Evolutionary conservation across 208 protist genomes (phyloP).

Genomic region (Leishmania guyanensis): DNA sequence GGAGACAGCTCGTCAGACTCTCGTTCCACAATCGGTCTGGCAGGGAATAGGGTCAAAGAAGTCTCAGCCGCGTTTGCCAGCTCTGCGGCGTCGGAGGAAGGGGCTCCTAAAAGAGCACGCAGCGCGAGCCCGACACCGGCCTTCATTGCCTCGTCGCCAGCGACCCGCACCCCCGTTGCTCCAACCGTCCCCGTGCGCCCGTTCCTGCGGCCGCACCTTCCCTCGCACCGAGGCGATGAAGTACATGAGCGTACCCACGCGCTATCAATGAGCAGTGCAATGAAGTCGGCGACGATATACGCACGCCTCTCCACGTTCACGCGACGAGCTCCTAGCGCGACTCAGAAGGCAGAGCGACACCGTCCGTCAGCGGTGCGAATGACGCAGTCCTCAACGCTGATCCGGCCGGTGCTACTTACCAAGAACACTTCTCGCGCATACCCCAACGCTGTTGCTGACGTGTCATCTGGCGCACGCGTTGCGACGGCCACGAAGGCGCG

Average conservation of each 20-base stretch:
- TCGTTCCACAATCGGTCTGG: neutral
- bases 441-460: neutral
- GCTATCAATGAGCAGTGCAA: neutral
- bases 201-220: slow-evolving; percentile 4
- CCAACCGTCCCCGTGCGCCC: slow-evolving; percentile 2
- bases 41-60: neutral
- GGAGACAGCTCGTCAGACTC: neutral
- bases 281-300: neutral
- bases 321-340: neutral
- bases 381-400: slow-evolving; percentile 24
- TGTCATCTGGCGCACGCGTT: neutral
- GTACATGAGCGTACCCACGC: neutral
- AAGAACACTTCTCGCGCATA: slow-evolving; percentile 10
- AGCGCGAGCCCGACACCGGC: neutral
- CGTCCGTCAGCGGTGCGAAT: slow-evolving; percentile 10
- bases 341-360: neutral
- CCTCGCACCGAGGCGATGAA: neutral
- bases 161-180: neutral
- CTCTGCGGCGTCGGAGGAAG: neutral
- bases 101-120: neutral
- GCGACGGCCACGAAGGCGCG: neutral
- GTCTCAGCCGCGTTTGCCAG: neutral
- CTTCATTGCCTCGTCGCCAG: neutral
- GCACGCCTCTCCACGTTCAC: slow-evolving; percentile 8
- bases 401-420: slow-evolving; percentile 19